These are phyloP conservation scores for Mucor circinelloides DNA, from an alignment of 371 early-diverging fungal genomes.

Conservation along the genomic window DNA sequence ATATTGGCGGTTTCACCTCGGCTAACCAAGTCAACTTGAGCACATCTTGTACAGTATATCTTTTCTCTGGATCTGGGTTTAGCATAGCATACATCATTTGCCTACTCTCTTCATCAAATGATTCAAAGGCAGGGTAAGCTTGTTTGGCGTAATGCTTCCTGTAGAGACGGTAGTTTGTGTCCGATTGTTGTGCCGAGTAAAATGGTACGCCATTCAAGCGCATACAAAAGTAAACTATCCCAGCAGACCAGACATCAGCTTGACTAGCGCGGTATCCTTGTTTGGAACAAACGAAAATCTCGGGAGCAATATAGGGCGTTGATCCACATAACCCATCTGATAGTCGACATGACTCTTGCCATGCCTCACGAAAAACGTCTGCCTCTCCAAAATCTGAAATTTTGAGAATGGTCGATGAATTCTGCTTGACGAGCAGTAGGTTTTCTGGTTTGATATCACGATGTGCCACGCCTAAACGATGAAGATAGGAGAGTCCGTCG, in stretches of 20 bases:
- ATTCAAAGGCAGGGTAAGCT: slow-evolving; percentile 57
- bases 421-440: slow-evolving; percentile 84
- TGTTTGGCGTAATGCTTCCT: slow-evolving; percentile 16
- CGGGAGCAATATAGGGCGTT: slow-evolving; percentile 92
- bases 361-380: slow-evolving; percentile 83
- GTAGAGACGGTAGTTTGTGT: slow-evolving; percentile 70
- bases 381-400: slow-evolving; percentile 98
- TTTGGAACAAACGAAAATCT: slow-evolving; percentile 55
- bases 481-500: slow-evolving; percentile 94
- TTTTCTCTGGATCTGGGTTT: slow-evolving; percentile 43
- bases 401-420: slow-evolving; percentile 78
- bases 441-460: slow-evolving; percentile 94
- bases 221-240: slow-evolving; percentile 84
- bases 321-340: slow-evolving; percentile 86
- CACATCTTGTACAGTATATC: slow-evolving; percentile 44
- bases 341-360: slow-evolving; percentile 61
- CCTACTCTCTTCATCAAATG: slow-evolving; percentile 23
- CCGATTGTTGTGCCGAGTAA: slow-evolving; percentile 52
- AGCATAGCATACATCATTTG: slow-evolving; percentile 46
- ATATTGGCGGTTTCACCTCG: slow-evolving; percentile 11
- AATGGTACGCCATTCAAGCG: slow-evolving; percentile 72
- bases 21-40: slow-evolving; percentile 48
- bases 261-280: slow-evolving; percentile 76
- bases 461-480: slow-evolving; percentile 87
- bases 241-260: slow-evolving; percentile 85